Evolutionary conservation across 1,139 yeast species (phyloP).

Genomic region (Geotrichum klebahnii): DNA sequence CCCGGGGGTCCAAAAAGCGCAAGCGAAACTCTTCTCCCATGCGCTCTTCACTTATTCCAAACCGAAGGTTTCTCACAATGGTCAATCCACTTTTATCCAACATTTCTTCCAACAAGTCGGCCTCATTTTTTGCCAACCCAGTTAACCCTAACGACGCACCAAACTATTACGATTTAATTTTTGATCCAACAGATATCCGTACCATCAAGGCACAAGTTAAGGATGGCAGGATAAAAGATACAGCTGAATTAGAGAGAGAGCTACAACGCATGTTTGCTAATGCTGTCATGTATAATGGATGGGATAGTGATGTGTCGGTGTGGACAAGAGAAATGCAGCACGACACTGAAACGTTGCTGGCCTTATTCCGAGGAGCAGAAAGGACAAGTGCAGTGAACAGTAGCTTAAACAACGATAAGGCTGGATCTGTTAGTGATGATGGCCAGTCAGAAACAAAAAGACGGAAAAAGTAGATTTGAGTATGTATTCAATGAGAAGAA

Average conservation of each 20-base stretch:
- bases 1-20: conserved; percentile 21
- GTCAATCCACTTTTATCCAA: conserved; percentile 54
- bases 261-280: conserved; percentile 76
- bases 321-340: conserved; percentile 62
- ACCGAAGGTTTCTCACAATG: conserved; percentile 34
- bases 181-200: conserved; percentile 65
- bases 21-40: conserved; percentile 27
- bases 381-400: conserved; percentile 23
- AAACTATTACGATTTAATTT: conserved; percentile 57
- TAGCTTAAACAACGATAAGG: conserved; percentile 1
- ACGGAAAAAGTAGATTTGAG: conserved; percentile 2
- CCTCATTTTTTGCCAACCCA: conserved; percentile 69
- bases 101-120: conserved; percentile 65
- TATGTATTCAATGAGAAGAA: not conserved
- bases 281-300: conserved; percentile 74
- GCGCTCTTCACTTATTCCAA: conserved; percentile 24
- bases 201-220: conserved; percentile 56
- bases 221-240: conserved; percentile 51
- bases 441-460: conserved; percentile 3
- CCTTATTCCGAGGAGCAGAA: conserved; percentile 37
- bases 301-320: conserved; percentile 57
- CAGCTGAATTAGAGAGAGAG: conserved; percentile 59
- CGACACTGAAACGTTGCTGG: conserved; percentile 39
- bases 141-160: conserved; percentile 68
- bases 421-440: conserved; percentile 3